Evolutionary conservation across 1,284 basidiomycete genomes (phyloP), one percentile per base, ranked within the genome.

Genomic region (Phellinidium pouzarii): DNA sequence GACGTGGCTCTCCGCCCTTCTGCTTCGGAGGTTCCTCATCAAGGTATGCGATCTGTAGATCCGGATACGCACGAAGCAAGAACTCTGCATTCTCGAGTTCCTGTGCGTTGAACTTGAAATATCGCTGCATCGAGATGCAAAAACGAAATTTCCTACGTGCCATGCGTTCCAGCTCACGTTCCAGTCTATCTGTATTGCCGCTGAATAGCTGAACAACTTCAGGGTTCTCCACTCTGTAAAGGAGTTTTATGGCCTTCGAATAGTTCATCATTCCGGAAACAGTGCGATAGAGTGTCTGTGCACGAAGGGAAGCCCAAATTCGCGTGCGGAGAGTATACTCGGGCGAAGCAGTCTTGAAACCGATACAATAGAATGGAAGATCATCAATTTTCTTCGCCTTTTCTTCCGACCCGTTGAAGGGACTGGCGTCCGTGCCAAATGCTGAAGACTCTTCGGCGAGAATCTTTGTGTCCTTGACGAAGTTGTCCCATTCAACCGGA

Each of bases 201-300:
- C 91, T 93, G 69, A 97, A 97, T 53, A 86, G 80, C 69, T 97
- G 93, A 1, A 99, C 95, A 50, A 98, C 88, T 68, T 96, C 93
- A n/a, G 96, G 96, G 71, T 98, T 99, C 72, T 99, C 95, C 58
- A 99, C 95, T 55, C 95, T 92, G 71, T 99, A 99, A 29, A 99
- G 81, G 27, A 99, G 80, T 72, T 99, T 99, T 83, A 99, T 96
- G 17, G 95, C 95, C 75, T 99, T 99, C 63, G 91, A 90, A 74
- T 99, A 99, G 77, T 99, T 99, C 96, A 99, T 99, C 88, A 99
- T 98, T 53, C 96, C 96, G n/a, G 96, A 99, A n/a, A 99, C 94
- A 12, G 96, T 99, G 59, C 96, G 89, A 71, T 99, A 99, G 31
- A 99, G 80, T 0, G 96, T 99, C 72, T 99, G 96, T 9, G 94